phyloP scores from a whole-genome alignment of 1,284 basidiomycete species.

The Marasmius sp. region DNA sequence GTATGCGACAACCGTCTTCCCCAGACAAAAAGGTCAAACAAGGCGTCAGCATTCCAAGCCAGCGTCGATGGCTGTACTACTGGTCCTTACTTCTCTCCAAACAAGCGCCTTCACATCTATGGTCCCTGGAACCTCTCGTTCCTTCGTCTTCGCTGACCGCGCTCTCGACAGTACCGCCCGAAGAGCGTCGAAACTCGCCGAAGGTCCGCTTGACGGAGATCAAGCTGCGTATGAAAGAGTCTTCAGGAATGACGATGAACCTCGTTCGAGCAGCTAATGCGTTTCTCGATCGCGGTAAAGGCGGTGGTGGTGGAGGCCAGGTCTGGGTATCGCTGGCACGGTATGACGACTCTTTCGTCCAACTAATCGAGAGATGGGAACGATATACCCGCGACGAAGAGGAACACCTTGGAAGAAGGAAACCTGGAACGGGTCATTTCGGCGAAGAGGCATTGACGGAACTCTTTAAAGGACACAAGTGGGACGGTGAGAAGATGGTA shows the following conservation, averaged over 20 bases:
- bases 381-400: slow-evolving; percentile 45
- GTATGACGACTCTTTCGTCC: slow-evolving; percentile 70
- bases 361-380: slow-evolving; percentile 62
- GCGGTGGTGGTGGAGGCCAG: slow-evolving; percentile 37
- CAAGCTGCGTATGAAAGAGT: slow-evolving; percentile 56
- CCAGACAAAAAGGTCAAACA: slow-evolving; percentile 47
- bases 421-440: slow-evolving; percentile 34
- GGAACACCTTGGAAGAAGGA: slow-evolving; percentile 35
- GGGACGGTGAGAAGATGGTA: slow-evolving; percentile 80
- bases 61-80: slow-evolving; percentile 70
- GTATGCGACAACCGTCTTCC: slow-evolving; percentile 59
- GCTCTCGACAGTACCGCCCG: slow-evolving; percentile 4
- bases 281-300: slow-evolving; percentile 45
- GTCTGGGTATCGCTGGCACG: slow-evolving; percentile 78
- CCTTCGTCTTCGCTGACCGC: slow-evolving; percentile 21
- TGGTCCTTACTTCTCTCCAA: slow-evolving; percentile 67
- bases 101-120: slow-evolving; percentile 51
- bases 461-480: slow-evolving; percentile 52
- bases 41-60: slow-evolving; percentile 76
- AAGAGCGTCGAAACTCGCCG: slow-evolving; percentile 22
- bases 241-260: slow-evolving; percentile 47
- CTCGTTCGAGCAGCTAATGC: slow-evolving; percentile 57
- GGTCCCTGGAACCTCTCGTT: slow-evolving; percentile 27
- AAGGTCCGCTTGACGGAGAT: slow-evolving; percentile 53
- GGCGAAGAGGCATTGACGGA: slow-evolving; percentile 37